phyloP scores from a whole-genome alignment of 352 stramenopile species.

The Phytophthora brassicae region DNA sequence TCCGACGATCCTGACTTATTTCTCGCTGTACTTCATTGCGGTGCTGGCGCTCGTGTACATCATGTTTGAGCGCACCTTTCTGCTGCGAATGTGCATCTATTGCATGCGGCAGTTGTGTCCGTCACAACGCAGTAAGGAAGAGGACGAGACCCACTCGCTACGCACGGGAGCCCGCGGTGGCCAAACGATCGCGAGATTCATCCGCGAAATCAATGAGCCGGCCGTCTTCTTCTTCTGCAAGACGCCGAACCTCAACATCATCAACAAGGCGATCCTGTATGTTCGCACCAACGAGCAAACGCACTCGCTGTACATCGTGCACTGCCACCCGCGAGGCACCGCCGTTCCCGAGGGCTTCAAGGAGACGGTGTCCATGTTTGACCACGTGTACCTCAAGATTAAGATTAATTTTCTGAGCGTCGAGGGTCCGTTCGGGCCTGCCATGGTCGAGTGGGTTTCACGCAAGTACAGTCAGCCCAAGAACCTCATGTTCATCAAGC shows the following conservation, averaged over 20 bases:
- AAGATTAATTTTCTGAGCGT: constrained; percentile 93
- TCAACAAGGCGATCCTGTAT: constrained; percentile 97
- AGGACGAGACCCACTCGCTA: constrained; percentile 51
- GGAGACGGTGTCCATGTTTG: constrained; percentile 89
- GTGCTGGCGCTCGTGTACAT: constrained; percentile 82
- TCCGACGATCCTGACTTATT: constrained; percentile 88
- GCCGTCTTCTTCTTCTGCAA: constrained; percentile 95
- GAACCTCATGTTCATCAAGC: constrained; percentile 97
- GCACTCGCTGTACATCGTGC: constrained; percentile 89
- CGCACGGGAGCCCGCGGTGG: constrained; percentile 79
- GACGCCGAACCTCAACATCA: constrained; percentile 88
- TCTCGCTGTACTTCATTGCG: constrained; percentile 86
- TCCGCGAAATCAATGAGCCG: constrained; percentile 87
- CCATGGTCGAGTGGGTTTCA: constrained; percentile 92
- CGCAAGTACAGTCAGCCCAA: constrained; percentile 89
- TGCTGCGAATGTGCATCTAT: constrained; percentile 83
- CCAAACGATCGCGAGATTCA: constrained; percentile 85
- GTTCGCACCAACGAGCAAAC: constrained; percentile 94
- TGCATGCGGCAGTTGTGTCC: constrained; percentile 74
- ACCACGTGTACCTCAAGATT: constrained; percentile 95
- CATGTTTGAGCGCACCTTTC: constrained; percentile 90
- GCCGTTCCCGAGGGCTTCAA: constrained; percentile 69
- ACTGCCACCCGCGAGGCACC: constrained; percentile 78
- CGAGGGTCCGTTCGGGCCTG: constrained; percentile 83
- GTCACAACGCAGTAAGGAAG: constrained; percentile 47